These are phyloP conservation scores for Phytophthora aleatoria DNA, from an alignment of 352 stramenopile species.

Conservation along the genomic window DNA sequence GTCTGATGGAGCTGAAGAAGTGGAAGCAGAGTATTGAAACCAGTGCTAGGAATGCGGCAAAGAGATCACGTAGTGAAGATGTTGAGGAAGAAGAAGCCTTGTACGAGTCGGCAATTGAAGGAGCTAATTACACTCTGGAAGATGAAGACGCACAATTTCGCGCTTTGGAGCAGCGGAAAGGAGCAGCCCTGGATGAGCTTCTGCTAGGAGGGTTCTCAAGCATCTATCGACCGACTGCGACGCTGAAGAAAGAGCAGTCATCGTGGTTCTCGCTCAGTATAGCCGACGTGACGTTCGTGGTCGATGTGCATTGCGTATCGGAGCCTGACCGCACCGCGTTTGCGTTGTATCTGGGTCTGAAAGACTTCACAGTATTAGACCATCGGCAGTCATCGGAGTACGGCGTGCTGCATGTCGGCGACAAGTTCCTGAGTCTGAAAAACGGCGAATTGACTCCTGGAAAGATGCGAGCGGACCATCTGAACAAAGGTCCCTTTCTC, in stretches of 20 bases:
- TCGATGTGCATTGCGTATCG: conserved; percentile 71
- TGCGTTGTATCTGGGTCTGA: conserved; percentile 57
- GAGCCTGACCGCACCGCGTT: conserved; percentile 69
- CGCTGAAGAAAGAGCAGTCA: conserved; percentile 56
- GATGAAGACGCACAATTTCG: conserved; percentile 15
- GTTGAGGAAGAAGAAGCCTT: conserved; percentile 42
- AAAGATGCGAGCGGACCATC: conserved; percentile 70
- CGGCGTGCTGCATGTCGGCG: conserved; percentile 77
- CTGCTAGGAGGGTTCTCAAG: conserved; percentile 77
- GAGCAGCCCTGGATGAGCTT: conserved; percentile 50
- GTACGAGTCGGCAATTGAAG: conserved; percentile 32
- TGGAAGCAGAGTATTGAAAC: conserved; percentile 78
- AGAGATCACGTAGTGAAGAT: conserved; percentile 29
- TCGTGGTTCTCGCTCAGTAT: conserved; percentile 81
- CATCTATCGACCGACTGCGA: conserved; percentile 52
- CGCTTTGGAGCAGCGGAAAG: conserved; percentile 28
- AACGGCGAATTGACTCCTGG: conserved; percentile 73
- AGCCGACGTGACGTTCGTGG: conserved; percentile 57
- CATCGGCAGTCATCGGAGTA: conserved; percentile 77
- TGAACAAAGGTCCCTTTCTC: conserved; percentile 62
- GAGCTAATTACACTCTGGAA: conserved; percentile 17
- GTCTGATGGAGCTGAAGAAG: conserved; percentile 60
- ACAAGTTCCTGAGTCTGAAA: conserved; percentile 84
- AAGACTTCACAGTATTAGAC: conserved; percentile 66
- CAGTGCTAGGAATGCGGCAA: conserved; percentile 48